Evolutionary conservation across 176 grass and related monocot species (phyloP), one percentile per base, ranked within the genome.

Genomic region (Oryza nivara): DNA sequence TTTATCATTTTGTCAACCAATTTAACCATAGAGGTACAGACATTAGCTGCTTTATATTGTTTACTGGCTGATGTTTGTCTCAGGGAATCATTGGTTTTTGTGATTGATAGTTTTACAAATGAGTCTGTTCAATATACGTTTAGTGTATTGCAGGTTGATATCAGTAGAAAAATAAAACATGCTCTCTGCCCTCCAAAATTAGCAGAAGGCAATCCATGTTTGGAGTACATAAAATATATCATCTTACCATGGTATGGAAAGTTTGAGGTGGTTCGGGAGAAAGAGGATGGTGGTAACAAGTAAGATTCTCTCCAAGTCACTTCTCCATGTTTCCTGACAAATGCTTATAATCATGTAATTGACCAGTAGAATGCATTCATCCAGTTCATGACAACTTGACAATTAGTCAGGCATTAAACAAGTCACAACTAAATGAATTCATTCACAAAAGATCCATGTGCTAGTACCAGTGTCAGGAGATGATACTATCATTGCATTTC

Each of bases 201-300:
- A 45, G 80, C 80, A 10, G 67, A 86, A 78, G 86, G 75, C 63
- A 95, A 92, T 54, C 92, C 92, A 9, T 94, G 92, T 67, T 73
- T 92, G 64, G 92, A 86, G 80, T 92, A 90, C 47, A 82, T 94
- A 23, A 90, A 88, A 74, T 90, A 89, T 70, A 79, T 94, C 17
- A 15, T 94, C 60, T 82, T 94, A 9, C 90, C 85, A 64, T 90
- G 78, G 92, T 86, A 84, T 90, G 78, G 70, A 75, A 75, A 68
- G 72, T 92, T 94, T 90, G 87, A 92, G 82, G 87, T 94, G n/a
- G 78, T 76, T 3, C 70, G 82, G 79, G 73, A 87, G 68, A 66
- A 88, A 72, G 78, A 80, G 73, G 66, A 89, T 73, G 87, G 92
- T 63, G 87, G 87, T 49, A 32, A 83, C 70, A 94, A 89, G 92